Percentiles rank a stretch among this genome's conserved stretches.
Conservation (phyloP, 2,329 filamentous ascomycete genomes). For the Tolypocladium ophioglossoides region DNA sequence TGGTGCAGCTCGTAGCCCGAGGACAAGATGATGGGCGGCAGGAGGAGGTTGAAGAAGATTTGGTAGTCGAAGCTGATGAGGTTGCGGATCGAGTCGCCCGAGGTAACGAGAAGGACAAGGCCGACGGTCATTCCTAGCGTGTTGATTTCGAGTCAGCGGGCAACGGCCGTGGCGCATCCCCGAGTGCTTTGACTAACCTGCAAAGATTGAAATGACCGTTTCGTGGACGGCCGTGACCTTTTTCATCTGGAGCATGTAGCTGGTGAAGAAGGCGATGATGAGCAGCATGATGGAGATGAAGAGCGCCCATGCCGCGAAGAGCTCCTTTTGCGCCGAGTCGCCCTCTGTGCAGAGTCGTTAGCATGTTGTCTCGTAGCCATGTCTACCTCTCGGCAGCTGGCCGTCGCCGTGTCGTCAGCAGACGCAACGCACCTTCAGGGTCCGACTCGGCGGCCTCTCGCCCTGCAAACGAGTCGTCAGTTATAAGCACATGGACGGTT, state of each 20-base stretch:
- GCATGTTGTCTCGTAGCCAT: neutral
- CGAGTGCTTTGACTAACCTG: conserved; percentile 17
- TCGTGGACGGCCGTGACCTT: conserved; percentile 97
- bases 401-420: neutral
- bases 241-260: conserved; percentile 91
- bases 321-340: conserved; percentile 84
- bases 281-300: conserved; percentile 94
- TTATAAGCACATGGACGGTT: neutral
- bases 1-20: conserved; percentile 97
- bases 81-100: conserved; percentile 74
- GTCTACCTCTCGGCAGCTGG: neutral
- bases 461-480: conserved; percentile 1
- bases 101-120: conserved; percentile 71
- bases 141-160: neutral
- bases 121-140: conserved; percentile 83
- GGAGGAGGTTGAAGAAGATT: conserved; percentile 97
- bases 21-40: conserved; percentile 96
- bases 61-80: conserved; percentile 96
- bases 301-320: conserved; percentile 91
- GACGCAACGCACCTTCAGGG: conserved; percentile 19
- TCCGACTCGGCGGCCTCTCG: conserved; percentile 18
- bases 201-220: conserved; percentile 97
- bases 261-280: conserved; percentile 90
- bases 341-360: conserved; percentile 36
- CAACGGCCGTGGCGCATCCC: neutral